Conservation (phyloP, 352 stramenopile genomes). For the Phytophthora citrophthora region DNA sequence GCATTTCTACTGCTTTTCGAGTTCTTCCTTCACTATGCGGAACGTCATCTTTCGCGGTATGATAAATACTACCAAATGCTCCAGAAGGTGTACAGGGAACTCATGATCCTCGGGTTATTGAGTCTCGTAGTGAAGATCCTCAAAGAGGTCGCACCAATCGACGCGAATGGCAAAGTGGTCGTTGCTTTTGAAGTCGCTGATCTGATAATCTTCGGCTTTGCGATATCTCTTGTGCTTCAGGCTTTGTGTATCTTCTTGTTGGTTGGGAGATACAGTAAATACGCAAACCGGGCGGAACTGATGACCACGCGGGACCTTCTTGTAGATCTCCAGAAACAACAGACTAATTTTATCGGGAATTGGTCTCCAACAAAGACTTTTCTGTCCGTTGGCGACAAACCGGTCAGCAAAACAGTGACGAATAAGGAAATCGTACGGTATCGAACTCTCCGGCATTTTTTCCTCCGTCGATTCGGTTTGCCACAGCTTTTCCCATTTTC, state of each 20-base stretch:
- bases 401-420: neutral
- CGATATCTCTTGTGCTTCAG: slow-evolving; percentile 54
- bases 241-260: slow-evolving; percentile 46
- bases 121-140: slow-evolving; percentile 53
- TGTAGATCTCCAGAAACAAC: slow-evolving; percentile 5
- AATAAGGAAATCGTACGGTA: slow-evolving; percentile 29
- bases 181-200: slow-evolving; percentile 61
- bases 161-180: slow-evolving; percentile 35
- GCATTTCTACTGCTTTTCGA: slow-evolving; percentile 53
- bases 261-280: slow-evolving; percentile 33
- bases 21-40: slow-evolving; percentile 41
- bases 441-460: slow-evolving; percentile 49
- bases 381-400: neutral
- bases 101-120: slow-evolving; percentile 66
- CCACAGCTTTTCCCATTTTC: slow-evolving; percentile 66
- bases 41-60: slow-evolving; percentile 44
- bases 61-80: slow-evolving; percentile 73
- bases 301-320: slow-evolving; percentile 41
- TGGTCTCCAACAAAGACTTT: neutral
- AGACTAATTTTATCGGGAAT: neutral
- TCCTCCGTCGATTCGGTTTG: slow-evolving; percentile 47
- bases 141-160: slow-evolving; percentile 39
- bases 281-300: slow-evolving; percentile 41
- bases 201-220: slow-evolving; percentile 57
- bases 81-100: slow-evolving; percentile 61